Percentiles rank a stretch among this genome's conserved stretches.
These are phyloP conservation scores for Helotiales sp. DNA, from an alignment of 2,329 filamentous ascomycete genomes.

Conservation along the genomic window DNA sequence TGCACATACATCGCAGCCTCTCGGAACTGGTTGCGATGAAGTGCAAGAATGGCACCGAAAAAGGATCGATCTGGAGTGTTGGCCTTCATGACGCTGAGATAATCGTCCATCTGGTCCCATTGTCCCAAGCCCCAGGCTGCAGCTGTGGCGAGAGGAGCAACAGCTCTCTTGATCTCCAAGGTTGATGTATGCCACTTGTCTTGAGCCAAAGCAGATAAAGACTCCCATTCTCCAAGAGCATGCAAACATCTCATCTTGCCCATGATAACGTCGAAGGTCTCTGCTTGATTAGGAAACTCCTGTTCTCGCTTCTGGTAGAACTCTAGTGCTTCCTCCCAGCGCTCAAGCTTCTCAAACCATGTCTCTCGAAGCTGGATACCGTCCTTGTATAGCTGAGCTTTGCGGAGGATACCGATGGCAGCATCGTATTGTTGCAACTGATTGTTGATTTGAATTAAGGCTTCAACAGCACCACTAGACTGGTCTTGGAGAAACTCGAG, in stretches of 20 bases:
- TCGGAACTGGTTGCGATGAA: conserved; percentile 94
- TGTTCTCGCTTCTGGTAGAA: conserved; percentile 87
- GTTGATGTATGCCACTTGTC: conserved; percentile 92
- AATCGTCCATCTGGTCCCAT: conserved; percentile 98
- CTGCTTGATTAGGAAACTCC: conserved; percentile 72
- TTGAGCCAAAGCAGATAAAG: conserved; percentile 82
- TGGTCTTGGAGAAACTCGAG: conserved; percentile 97
- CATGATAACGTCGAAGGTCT: conserved; percentile 96
- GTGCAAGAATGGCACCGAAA: conserved; percentile 92
- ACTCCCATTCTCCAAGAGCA: conserved; percentile 95
- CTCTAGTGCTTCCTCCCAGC: conserved; percentile 94
- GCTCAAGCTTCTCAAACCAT: conserved; percentile 97
- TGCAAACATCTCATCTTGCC: conserved; percentile 99
- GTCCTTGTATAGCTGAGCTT: conserved; percentile 93
- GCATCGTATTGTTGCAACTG: conserved; percentile 98
- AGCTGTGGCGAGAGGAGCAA: conserved; percentile 90
- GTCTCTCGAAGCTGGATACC: conserved; percentile 92
- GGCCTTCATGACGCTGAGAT: conserved; percentile 91
- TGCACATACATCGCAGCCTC: conserved; percentile 88
- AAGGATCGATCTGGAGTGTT: conserved; percentile 93
- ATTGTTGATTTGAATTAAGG: conserved; percentile 98
- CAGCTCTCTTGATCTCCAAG: conserved; percentile 82
- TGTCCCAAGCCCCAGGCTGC: conserved; percentile 96
- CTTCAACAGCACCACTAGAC: conserved; percentile 92
- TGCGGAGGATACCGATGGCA: conserved; percentile 94